Percentiles rank a stretch among this genome's conserved stretches.
These are phyloP conservation scores for Senecio squalidus DNA, from an alignment of 140 eudicot species.

Conservation along the genomic window DNA sequence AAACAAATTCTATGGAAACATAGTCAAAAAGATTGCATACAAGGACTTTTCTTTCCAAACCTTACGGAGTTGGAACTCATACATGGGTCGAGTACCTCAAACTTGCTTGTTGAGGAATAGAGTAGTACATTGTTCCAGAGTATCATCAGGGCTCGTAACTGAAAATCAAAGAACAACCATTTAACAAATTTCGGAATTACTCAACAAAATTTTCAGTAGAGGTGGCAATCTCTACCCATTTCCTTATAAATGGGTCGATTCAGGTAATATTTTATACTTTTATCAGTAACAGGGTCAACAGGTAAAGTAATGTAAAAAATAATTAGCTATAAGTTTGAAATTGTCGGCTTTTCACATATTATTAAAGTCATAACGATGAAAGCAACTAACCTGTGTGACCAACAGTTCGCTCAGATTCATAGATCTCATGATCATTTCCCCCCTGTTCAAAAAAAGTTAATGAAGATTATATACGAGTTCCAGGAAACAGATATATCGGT, in stretches of 20 bases:
- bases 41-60: constrained; percentile 13
- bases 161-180: constrained; percentile 14
- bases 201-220: not conserved
- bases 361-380: too few species aligned
- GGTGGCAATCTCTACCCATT: not conserved
- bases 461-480: not conserved
- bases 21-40: constrained; percentile 14
- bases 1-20: constrained; percentile 13
- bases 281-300: not conserved
- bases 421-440: constrained; percentile 92
- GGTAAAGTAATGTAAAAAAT: too few species aligned
- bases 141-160: constrained; percentile 98
- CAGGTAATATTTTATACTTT: not conserved
- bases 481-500: not conserved
- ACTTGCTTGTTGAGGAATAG: constrained; percentile 50
- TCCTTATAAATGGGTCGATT: not conserved
- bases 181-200: not conserved
- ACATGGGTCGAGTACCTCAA: constrained; percentile 10
- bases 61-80: constrained; percentile 2
- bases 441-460: constrained; percentile 50
- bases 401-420: constrained; percentile 65
- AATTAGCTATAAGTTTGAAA: too few species aligned
- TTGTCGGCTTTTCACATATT: too few species aligned
- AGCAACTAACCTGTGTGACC: constrained; percentile 89
- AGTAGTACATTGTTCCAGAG: constrained; percentile 57